Evolutionary conservation across 169 alveolate genomes (phyloP).

Genomic region (Plasmodium berghei): DNA sequence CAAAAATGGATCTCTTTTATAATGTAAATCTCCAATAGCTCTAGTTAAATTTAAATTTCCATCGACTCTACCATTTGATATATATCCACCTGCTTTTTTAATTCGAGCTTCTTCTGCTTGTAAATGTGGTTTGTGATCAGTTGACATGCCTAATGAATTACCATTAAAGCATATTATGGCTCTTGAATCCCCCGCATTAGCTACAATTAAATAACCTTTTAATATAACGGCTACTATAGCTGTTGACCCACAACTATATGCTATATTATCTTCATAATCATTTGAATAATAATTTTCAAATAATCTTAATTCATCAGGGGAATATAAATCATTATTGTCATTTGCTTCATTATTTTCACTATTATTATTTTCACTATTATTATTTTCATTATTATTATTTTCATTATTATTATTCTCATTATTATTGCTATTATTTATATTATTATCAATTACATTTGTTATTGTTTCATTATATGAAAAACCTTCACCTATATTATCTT

Average conservation of each 20-base stretch:
- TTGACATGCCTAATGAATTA: constrained; percentile 93
- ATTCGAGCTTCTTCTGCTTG: constrained; percentile 95
- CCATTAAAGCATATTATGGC: constrained; percentile 95
- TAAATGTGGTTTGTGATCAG: constrained; percentile 98
- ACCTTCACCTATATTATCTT: constrained; percentile 33
- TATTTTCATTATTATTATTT: constrained; percentile 23
- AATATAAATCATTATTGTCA: constrained; percentile 57
- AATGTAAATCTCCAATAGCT: constrained; percentile 97
- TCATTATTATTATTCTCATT: constrained; percentile 4
- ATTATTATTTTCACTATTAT: constrained; percentile 18
- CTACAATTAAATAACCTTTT: constrained; percentile 90
- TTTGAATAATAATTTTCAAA: constrained; percentile 70
- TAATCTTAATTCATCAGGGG: constrained; percentile 53
- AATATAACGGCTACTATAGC: constrained; percentile 90
- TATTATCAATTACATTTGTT: constrained; percentile 70
- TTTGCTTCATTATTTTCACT: constrained; percentile 28
- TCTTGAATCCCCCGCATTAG: constrained; percentile 99
- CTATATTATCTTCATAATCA: constrained; percentile 81
- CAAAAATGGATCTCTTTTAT: constrained; percentile 91
- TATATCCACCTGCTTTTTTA: constrained; percentile 95
- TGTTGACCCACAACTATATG: constrained; percentile 91
- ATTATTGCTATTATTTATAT: constrained; percentile 35
- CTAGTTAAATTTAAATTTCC: constrained; percentile 97
- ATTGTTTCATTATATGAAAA: constrained; percentile 45
- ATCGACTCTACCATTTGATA: constrained; percentile 95